A percentile compares a stretch with the other conserved stretches of the same genome.
phyloP scores from a whole-genome alignment of 2,329 filamentous ascomycete genomes.

The Neonectria coccinea region DNA sequence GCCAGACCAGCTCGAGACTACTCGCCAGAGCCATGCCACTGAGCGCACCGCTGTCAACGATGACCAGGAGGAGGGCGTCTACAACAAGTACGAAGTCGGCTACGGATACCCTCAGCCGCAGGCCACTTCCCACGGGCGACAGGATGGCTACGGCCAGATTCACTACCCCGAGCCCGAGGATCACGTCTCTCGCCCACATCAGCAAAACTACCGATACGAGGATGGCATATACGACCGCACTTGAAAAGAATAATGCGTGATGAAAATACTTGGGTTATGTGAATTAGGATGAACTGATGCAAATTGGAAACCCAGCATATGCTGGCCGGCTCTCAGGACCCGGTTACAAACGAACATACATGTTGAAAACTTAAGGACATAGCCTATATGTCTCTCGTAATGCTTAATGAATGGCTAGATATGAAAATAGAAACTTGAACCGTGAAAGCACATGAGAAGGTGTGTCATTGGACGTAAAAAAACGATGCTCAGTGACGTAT shows the following conservation, averaged over 20 bases:
- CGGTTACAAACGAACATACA: constrained; percentile 28
- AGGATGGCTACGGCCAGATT: constrained; percentile 47
- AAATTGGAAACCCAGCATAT: constrained; percentile 33
- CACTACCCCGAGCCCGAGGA: constrained; percentile 43
- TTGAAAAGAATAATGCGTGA: constrained; percentile 21
- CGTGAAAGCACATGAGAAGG: not conserved
- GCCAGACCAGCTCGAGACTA: constrained; percentile 53
- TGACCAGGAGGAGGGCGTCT: constrained; percentile 40
- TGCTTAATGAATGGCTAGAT: constrained; percentile 34
- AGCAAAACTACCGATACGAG: constrained; percentile 49
- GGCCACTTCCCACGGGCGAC: constrained; percentile 27
- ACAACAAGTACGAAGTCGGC: constrained; percentile 45
- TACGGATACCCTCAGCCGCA: constrained; percentile 43
- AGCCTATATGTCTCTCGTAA: constrained; percentile 25
- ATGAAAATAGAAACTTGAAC: not conserved
- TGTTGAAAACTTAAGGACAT: constrained; percentile 25
- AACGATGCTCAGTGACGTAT: not conserved
- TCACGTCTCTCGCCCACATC: constrained; percentile 29
- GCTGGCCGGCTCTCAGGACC: constrained; percentile 20
- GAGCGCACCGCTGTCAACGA: constrained; percentile 51
- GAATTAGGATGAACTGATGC: constrained; percentile 13
- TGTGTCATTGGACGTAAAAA: not conserved
- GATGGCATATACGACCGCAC: constrained; percentile 53
- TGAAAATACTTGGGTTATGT: not conserved
- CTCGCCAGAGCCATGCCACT: constrained; percentile 57